Evolutionary conservation across 2,329 filamentous ascomycete species (phyloP).

Genomic region (Fusarium tjaetaba): DNA sequence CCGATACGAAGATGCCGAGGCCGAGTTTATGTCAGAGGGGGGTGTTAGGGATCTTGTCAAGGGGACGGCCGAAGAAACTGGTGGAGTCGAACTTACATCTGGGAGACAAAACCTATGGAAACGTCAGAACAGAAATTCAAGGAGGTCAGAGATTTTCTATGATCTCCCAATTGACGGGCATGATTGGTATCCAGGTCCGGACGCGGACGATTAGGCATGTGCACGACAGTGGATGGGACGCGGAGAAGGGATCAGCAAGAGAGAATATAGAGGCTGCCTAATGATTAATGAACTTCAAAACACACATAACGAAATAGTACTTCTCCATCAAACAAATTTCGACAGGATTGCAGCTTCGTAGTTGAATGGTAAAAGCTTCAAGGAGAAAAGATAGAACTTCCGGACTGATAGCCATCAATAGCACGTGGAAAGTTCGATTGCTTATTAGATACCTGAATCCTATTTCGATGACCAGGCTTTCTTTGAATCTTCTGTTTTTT

Average conservation of each 20-base stretch:
- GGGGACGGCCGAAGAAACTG: constrained; percentile 39
- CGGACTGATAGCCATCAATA: neutral
- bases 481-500: neutral
- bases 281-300: constrained; percentile 16
- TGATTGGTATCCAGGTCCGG: constrained; percentile 38
- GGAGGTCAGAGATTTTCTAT: constrained; percentile 40
- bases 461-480: neutral
- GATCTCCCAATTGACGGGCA: constrained; percentile 36
- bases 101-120: constrained; percentile 45
- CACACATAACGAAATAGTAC: neutral
- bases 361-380: neutral
- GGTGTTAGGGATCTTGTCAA: neutral
- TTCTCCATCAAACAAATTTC: neutral
- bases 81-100: constrained; percentile 40
- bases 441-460: neutral
- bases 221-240: constrained; percentile 14
- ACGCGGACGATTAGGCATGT: constrained; percentile 35
- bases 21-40: neutral
- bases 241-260: constrained; percentile 14
- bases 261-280: constrained; percentile 1
- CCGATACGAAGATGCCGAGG: constrained; percentile 1
- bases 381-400: neutral
- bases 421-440: neutral
- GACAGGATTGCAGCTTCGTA: neutral
- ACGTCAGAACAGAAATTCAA: constrained; percentile 47